Base-by-base conservation (phyloP, 208 protist species). In the Leishmania martiniquensis region DNA sequence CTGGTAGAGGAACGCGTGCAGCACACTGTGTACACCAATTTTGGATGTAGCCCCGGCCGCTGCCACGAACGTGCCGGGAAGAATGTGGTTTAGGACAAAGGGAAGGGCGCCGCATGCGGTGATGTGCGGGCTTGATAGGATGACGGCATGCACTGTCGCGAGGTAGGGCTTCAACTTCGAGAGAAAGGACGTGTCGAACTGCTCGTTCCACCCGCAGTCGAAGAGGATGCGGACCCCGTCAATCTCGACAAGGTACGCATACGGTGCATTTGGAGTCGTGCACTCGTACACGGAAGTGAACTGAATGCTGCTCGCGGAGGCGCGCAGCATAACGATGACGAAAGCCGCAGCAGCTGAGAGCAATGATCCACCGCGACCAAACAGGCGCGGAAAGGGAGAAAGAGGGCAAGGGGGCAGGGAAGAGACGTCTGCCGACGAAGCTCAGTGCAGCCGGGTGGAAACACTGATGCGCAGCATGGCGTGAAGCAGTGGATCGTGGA, bases 121-220 rank as follows among this genome's bases (percentile, higher is more conserved):
- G 29, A 96, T 79, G 66, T 97, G 87, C 22, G 92, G 87, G 9
- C 90, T 91, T 9, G 94, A 97, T 39, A 97, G 78, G 4, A 97
- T 84, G 10, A 96, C 94, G 0, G 83, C 89, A 71, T 96, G 89
- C n/a, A 93, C 81, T 15, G 76, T 74, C 0, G 72, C 52, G 37
- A 93, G 57, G 63, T 93, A 87, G 3, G 90, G 90, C 51, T 83
- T 76, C 63, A 96, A 77, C 55, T 75, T 62, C 25, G 85, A 72
- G 5, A 96, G 82, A 69, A 93, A 95, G 2, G 69, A 71, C 0
- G 80, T 80, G 55, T 85, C 77, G 72, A 96, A 95, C 42, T 55
- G 60, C 65, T 94, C 90, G 75, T 92, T 87, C 91, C 92, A 97
- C 9, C 94, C 94, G 78, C 94, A 97, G 77, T 97, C 94, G 22